These are phyloP conservation scores for Cornus kousa DNA, from an alignment of 148 eudicot genomes.

Conservation along the genomic window DNA sequence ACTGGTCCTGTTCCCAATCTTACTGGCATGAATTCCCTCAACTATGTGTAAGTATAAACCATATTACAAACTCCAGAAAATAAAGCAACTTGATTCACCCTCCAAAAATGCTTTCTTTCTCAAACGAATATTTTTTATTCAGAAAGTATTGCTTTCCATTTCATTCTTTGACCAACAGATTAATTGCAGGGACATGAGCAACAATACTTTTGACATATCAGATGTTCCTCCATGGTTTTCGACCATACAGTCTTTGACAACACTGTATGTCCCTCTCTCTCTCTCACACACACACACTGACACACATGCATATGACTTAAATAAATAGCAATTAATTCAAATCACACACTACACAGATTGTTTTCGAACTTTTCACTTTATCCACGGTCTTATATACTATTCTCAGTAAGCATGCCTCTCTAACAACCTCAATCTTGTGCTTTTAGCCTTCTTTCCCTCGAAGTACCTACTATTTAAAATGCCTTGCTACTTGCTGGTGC, in stretches of 20 bases:
- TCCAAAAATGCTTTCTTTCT: neutral
- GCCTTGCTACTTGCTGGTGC: neutral
- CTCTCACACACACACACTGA: neutral
- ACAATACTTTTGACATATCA: slow-evolving; percentile 44
- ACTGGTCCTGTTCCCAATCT: slow-evolving; percentile 64
- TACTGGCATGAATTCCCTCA: slow-evolving; percentile 28
- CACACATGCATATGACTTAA: neutral
- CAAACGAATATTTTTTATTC: neutral
- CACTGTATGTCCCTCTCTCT: slow-evolving; percentile 41
- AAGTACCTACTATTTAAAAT: neutral
- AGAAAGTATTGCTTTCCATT: neutral
- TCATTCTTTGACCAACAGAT: neutral
- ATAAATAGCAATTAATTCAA: neutral
- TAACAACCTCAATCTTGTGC: neutral
- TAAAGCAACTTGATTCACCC: neutral
- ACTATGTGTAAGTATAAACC: slow-evolving; percentile 17
- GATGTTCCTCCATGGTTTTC: slow-evolving; percentile 46
- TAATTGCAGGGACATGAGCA: slow-evolving; percentile 61
- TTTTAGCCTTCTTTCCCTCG: neutral
- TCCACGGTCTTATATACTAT: neutral
- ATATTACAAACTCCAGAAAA: neutral
- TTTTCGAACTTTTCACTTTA: neutral
- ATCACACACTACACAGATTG: neutral
- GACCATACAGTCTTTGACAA: slow-evolving; percentile 42
- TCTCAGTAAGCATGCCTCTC: neutral